Conservation (phyloP, 192 early-diverging fungal species). For the Glomus cerebriforme region DNA sequence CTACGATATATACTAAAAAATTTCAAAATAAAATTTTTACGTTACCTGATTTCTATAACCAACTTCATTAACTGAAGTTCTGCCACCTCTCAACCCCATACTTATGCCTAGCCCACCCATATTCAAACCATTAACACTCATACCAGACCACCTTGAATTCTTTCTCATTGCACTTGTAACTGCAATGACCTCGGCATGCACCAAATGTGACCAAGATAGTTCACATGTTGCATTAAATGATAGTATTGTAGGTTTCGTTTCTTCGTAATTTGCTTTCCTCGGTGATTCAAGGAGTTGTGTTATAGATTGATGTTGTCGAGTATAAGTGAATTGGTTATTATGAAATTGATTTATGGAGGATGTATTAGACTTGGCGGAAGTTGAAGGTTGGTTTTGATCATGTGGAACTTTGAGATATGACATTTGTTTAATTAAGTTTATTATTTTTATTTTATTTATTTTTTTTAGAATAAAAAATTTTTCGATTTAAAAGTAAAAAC, state of each 20-base stretch:
- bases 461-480: too few relatives aligned
- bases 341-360: background rate
- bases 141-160: constrained; percentile 77
- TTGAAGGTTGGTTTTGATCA: background rate
- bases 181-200: constrained; percentile 74
- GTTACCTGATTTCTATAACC: constrained; percentile 50
- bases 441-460: too few relatives aligned
- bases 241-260: background rate
- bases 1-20: background rate
- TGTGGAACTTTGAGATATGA: background rate
- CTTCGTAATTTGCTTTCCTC: background rate
- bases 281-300: background rate
- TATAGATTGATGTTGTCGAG: background rate
- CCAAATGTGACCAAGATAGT: constrained; percentile 67
- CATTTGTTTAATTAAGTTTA: background rate
- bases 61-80: constrained; percentile 43
- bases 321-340: background rate
- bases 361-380: background rate
- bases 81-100: constrained; percentile 59
- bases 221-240: constrained; percentile 46
- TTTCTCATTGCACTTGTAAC: constrained; percentile 80
- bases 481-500: too few relatives aligned
- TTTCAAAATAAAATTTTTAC: background rate
- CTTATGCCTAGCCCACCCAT: constrained; percentile 63
- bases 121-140: constrained; percentile 55